Base-by-base conservation (phyloP, 176 grass and related monocot species). In the Carex scoparia region DNA sequence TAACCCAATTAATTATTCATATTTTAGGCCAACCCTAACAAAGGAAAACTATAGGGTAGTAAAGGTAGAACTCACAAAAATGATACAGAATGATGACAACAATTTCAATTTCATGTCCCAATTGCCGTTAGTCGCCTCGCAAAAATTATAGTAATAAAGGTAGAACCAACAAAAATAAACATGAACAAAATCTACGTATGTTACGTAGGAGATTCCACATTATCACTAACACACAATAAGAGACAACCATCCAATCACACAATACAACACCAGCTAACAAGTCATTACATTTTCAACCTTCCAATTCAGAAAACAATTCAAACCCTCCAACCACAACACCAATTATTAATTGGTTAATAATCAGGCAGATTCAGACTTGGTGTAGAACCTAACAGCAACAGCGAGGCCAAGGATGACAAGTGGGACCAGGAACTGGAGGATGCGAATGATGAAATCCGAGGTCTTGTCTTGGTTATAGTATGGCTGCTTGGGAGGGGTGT, bases 381-480 rank as follows among this genome's bases (percentile, higher is more conserved):
- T 98, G 86, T 98, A 98, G 69, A 94, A 85, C 89, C 95, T 98
- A 66, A 98, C 49, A 0, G 84, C 91, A 0, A 98, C 88, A 35
- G 95, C 95, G n/a, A 92, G 31, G 10, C 93, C 95, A 68, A 98
- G 85, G 28, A 98, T 93, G 27, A 87, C 86, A 1, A 98, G n/a
- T 6, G 95, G 95, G 81, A 98, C 89, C 65, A 97, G 83, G 84
- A 97, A 93, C 86, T 97, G 94, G 11, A 97, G 91, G 70, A 97
- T 80, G 87, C 86, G 92, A 86, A 98, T 88, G 9, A 98, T 69
- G 84, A 98, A 98, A 33, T 98, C 91, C 0, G 74, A 79, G 35
- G 95, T 94, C 88, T 94, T 98, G 81, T 98, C 95, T 76, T 91
- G 89, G 85, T 94, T 93, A 79, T 94, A 98, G 79, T 94, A 88